These are phyloP conservation scores for Suillus lakei DNA, from an alignment of 768 basidiomycete species.

Conservation along the genomic window DNA sequence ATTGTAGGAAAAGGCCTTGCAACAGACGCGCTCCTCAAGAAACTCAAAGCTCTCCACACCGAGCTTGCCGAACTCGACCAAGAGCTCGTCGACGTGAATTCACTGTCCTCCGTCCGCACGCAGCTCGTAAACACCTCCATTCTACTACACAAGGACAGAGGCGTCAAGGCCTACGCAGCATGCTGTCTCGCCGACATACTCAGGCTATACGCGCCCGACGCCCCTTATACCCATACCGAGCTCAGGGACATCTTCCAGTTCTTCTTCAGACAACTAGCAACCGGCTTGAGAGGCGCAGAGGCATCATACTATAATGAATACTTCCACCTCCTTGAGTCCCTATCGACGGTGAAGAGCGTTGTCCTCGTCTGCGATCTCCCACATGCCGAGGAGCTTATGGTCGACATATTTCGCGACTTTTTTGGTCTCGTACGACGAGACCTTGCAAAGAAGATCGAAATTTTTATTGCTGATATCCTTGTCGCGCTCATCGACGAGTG, in stretches of 20 bases:
- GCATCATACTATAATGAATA: conserved; percentile 91
- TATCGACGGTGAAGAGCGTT: conserved; percentile 94
- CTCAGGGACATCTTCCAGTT: conserved; percentile 97
- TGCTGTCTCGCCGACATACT: conserved; percentile 96
- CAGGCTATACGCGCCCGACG: conserved; percentile 93
- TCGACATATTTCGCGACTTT: conserved; percentile 81
- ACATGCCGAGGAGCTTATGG: conserved; percentile 82
- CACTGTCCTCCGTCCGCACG: conserved; percentile 70
- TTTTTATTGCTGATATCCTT: conserved; percentile 89
- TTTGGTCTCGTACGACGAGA: conserved; percentile 80
- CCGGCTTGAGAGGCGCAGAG: conserved; percentile 75
- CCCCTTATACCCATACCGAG: conserved; percentile 89
- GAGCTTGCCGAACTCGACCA: conserved; percentile 88
- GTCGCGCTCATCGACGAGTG: conserved; percentile 89
- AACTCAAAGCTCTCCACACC: conserved; percentile 76
- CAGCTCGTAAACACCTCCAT: conserved; percentile 83
- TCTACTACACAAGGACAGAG: conserved; percentile 92
- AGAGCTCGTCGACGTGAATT: conserved; percentile 76
- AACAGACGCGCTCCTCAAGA: conserved; percentile 85
- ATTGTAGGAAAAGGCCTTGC: conserved; percentile 75
- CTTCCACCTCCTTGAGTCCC: conserved; percentile 90
- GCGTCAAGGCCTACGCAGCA: conserved; percentile 93
- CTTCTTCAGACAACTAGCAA: conserved; percentile 85
- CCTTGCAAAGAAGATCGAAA: conserved; percentile 79
- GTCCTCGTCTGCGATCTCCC: conserved; percentile 93